Conservation (phyloP, 2,329 filamentous ascomycete species). For the Penicillium thymicola region DNA sequence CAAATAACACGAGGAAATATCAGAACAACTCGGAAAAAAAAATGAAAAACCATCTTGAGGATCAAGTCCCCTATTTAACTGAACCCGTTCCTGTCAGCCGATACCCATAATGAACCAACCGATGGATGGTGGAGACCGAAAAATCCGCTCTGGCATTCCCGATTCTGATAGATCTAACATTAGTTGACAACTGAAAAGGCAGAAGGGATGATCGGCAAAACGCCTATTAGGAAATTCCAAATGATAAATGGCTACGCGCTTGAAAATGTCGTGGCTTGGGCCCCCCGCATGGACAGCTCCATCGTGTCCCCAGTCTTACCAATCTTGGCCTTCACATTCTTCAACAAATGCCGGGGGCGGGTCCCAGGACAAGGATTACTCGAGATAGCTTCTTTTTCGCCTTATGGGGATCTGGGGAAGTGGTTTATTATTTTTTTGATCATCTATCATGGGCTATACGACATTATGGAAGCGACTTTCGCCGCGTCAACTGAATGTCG, state of each 20-base stretch:
- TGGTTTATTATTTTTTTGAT: background rate
- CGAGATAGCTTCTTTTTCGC: background rate
- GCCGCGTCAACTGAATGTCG: conserved; percentile 42
- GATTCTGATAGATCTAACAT: background rate
- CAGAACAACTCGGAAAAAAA: background rate
- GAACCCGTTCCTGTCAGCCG: background rate
- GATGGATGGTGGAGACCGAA: conserved; percentile 3
- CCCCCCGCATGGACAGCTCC: background rate
- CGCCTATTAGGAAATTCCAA: conserved; percentile 7
- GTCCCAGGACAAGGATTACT: conserved; percentile 16
- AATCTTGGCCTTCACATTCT: background rate
- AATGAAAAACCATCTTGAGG: background rate
- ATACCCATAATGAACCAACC: background rate
- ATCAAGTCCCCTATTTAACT: conserved; percentile 2
- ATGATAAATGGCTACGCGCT: conserved; percentile 20
- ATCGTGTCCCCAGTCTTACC: background rate
- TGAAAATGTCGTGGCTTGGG: conserved; percentile 7
- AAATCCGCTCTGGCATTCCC: background rate
- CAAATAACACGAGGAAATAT: background rate
- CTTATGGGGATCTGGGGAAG: background rate
- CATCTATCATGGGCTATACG: conserved; percentile 36
- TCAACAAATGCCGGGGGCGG: conserved; percentile 1
- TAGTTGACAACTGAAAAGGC: background rate
- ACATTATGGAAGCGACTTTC: conserved; percentile 45
- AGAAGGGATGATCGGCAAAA: conserved; percentile 19